These are phyloP conservation scores for Rhododendron vialii DNA, from an alignment of 148 eudicot species.

Conservation along the genomic window DNA sequence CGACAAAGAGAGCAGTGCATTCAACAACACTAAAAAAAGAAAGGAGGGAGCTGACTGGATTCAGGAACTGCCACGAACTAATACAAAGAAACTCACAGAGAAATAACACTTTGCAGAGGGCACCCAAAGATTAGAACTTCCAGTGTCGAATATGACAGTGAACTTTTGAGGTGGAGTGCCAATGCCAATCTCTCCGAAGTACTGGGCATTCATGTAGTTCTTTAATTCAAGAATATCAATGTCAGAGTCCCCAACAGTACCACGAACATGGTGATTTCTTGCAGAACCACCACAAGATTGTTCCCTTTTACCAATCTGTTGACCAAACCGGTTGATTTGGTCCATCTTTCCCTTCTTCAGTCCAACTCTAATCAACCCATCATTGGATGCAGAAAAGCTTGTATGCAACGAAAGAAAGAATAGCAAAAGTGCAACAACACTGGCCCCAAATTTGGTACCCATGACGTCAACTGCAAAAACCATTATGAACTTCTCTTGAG, in stretches of 20 bases:
- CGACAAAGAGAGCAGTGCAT: constrained; percentile 1
- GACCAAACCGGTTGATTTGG: constrained; percentile 35
- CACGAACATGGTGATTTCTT: constrained; percentile 29
- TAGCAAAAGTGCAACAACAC: constrained; percentile 31
- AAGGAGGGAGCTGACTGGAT: not conserved
- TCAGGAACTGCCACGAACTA: not conserved
- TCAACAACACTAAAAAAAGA: not conserved
- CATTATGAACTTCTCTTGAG: not conserved
- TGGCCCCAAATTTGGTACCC: constrained; percentile 30
- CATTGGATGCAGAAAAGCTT: constrained; percentile 35
- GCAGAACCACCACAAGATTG: constrained; percentile 4
- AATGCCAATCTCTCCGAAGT: constrained; percentile 87
- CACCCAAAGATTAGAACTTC: constrained; percentile 93
- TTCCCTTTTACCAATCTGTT: constrained; percentile 28
- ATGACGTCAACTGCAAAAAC: constrained; percentile 40
- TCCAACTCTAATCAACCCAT: constrained; percentile 56
- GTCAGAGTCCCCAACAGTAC: constrained; percentile 32
- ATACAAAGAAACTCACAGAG: constrained; percentile 48
- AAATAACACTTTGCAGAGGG: constrained; percentile 81
- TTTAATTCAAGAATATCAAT: constrained; percentile 54
- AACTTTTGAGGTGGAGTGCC: constrained; percentile 88
- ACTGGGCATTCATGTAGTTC: constrained; percentile 86
- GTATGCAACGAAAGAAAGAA: constrained; percentile 37
- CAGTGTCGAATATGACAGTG: constrained; percentile 87
- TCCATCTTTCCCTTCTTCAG: constrained; percentile 65